Evolutionary conservation across 139 green algal species (phyloP), one percentile per base, ranked within the genome.

Genomic region (Picochlorum sp.): DNA sequence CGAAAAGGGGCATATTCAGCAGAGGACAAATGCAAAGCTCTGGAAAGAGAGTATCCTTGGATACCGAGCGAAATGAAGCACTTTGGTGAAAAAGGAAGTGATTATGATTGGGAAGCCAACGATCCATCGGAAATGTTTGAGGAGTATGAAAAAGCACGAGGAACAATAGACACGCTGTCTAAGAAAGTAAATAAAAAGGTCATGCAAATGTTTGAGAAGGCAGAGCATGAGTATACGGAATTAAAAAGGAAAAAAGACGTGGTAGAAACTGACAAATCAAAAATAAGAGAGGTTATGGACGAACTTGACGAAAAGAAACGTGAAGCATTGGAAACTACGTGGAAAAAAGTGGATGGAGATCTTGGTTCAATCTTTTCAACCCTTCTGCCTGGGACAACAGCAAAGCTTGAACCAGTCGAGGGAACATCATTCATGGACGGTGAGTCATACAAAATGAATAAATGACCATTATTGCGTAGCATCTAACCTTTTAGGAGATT

Each of bases 301-400:
- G 79, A 97, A 73, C 77, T 99, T 59, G 93, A 99, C 51, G 79
- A 94, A 55, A 97, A 98, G 81, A 97, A 96, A 77, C 70, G 74
- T 9, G 71, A 81, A 53, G 80, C 84, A 12, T 76, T 99, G 57
- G 60, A 86, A 47, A 65, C 77, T 36, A 96, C 89, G 9, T 99
- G 93, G 93, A 35, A 71, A 28, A 92, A 95, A 75, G 86, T 93
- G 31, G 87, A 86, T 69, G 62, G 53, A n/a, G 82, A 93, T 77
- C 96, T 99, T 70, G 87, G 88, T 9, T 78, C 78, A 67, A 97
- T 99, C 69, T 99, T 99, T 73, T 80, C 61, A 50, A 99, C 82
- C 25, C 88, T 99, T 45, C 84, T 99, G 57, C 93, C 93, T 0
- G 93, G 91, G 40, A 89, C 91, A 22, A 70, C 55, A 5, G 93